Evolutionary conservation across 2,329 filamentous ascomycete species (phyloP), one percentile per base, ranked within the genome.

Genomic region (Sporothrix dimorphospora): DNA sequence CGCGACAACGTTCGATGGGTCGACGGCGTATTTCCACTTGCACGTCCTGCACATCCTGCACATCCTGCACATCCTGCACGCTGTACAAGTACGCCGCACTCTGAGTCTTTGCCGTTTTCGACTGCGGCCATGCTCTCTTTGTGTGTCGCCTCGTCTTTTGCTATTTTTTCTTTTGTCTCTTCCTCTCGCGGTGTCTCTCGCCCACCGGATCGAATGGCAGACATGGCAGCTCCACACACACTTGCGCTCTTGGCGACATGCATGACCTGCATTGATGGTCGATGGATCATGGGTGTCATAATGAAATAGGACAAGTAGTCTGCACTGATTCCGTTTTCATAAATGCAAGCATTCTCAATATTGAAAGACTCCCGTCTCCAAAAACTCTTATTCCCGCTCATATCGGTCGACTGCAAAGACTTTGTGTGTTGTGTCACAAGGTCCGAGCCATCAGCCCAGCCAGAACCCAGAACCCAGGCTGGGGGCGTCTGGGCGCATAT

Each of bases 191-290:
- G 14, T 24, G 14, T n/a, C 45, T 34, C 12, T 65, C 59, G n/a
- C 49, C 45, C 14, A 12, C 63, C 53, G 70, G 63, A 65, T 71
- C 57, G 24, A 40, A 65, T 65, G 69, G 69, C 27, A 63, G 69
- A 53, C 30, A 4, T 4, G n/a, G 14, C 57, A 57, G 47, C 69
- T 65, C 69, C 69, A 71, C 69, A 65, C 69, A 71, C 69, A 65
- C 69, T 42, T 21, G 40, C 7, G 21, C 34, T 57, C 45, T 21
- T 49, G 24, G 42, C 24, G 63, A 34, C 49, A 65, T 45, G 59
- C 69, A 70, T 59, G 59, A 65, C 59, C 59, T 66, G 63, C 63
- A 66, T 66, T 49, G 42, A 65, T 61, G 30, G 21, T n/a, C 12
- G 16, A 34, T 57, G 55, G 57, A 42, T 24, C 9, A 24, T 21